Conservation (phyloP, 2,329 filamentous ascomycete species). For the Trichoderma aggressivum region DNA sequence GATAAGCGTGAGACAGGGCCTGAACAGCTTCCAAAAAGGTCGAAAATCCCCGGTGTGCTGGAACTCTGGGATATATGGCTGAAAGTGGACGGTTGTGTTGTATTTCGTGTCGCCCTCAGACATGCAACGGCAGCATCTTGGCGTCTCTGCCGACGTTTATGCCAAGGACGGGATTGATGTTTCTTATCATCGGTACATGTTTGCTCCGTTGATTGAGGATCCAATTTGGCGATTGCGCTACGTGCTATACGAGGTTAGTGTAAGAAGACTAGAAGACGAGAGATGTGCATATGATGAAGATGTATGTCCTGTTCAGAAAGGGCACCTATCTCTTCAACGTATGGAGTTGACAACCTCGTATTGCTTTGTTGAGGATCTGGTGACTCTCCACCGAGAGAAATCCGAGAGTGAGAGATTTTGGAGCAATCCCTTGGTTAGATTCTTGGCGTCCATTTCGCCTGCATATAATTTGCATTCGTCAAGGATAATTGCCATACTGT, state of each 20-base stretch:
- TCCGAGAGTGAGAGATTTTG: neutral
- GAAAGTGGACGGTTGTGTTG: neutral
- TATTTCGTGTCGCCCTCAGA: neutral
- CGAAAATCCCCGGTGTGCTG: neutral
- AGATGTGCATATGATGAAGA: neutral
- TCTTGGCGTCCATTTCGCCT: neutral
- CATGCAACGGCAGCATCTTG: neutral
- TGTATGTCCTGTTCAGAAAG: neutral
- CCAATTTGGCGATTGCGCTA: too few relatives aligned
- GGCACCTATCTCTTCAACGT: neutral
- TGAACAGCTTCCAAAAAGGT: conserved; percentile 5
- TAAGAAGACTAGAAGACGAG: neutral
- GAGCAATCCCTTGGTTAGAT: neutral
- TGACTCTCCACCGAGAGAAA: neutral
- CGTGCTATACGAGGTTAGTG: neutral
- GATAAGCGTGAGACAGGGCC: neutral
- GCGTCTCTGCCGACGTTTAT: neutral
- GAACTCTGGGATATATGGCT: neutral
- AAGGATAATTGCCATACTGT: neutral
- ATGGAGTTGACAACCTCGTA: neutral
- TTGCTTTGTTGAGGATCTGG: neutral
- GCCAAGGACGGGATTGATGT: neutral
- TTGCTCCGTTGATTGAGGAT: neutral
- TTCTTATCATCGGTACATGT: neutral
- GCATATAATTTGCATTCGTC: neutral